Base-by-base conservation (phyloP, 1,139 yeast genomes). In the Yamadazyma oceani region DNA sequence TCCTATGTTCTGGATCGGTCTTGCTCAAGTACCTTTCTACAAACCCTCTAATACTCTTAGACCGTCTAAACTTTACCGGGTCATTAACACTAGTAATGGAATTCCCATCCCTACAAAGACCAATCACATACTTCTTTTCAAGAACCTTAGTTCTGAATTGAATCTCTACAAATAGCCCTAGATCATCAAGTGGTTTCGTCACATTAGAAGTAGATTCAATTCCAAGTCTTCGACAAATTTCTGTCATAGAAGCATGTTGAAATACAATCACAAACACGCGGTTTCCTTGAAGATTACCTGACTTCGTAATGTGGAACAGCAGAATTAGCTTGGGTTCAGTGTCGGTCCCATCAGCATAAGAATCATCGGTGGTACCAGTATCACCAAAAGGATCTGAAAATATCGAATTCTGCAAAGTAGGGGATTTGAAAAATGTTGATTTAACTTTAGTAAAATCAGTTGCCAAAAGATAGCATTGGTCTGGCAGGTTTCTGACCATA, bases 261-360 rank as follows among this genome's bases (percentile, higher is more conserved):
- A 27, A 27, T 16, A 27, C n/a, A 7, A 27, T 15, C 5, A 27
- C 30, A 27, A 27, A 27, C n/a, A 27, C 30, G 6, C 16, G 19
- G 5, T 5, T 15, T 7, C 30, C 16, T 8, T n/a, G 5, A 15
- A 27, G 16, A 10, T 9, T 6, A 4, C 30, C 30, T 16, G 19
- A 15, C 12, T n/a, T 27, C 12, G 14, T 16, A 19, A 27, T 10
- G 8, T 19, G 21, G 10, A 27, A 27, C 8, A 24, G 9, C 12
- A n/a, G 8, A 8, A 5, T 24, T 13, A n/a, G 6, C n/a, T 24
- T 24, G 6, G 10, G 23, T 10, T 21, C n/a, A n/a, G n/a, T n/a
- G n/a, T n/a, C n/a, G n/a, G n/a, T 21, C 23, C 10, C 10, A 21
- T 13, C 12, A n/a, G 9, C 26, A 13, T 26, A 8, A 17, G 28